phyloP scores from a whole-genome alignment of 2,329 filamentous ascomycete species.

The Penicillium expansum region DNA sequence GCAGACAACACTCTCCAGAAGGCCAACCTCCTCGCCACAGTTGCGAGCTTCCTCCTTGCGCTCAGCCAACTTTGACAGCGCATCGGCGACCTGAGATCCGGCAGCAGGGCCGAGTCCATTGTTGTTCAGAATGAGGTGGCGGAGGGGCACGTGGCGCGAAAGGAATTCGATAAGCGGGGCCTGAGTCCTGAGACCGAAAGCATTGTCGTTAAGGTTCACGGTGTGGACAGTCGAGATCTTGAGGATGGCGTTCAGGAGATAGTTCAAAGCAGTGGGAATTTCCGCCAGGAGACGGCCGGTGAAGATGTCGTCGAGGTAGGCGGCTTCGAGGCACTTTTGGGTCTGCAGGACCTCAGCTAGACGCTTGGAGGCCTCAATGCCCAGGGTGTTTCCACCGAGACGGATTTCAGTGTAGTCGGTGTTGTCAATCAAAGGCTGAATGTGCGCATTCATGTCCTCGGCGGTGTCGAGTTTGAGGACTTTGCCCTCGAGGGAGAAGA shows the following conservation, averaged over 20 bases:
- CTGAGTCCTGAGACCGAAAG: constrained; percentile 93
- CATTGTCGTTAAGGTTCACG: constrained; percentile 95
- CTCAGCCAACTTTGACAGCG: constrained; percentile 74
- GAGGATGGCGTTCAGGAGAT: constrained; percentile 80
- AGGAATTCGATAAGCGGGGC: constrained; percentile 91
- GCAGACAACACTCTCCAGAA: constrained; percentile 95
- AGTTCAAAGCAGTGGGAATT: constrained; percentile 84
- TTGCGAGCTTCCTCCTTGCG: constrained; percentile 72
- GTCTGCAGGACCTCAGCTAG: constrained; percentile 79
- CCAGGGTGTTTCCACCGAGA: constrained; percentile 87
- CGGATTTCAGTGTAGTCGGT: constrained; percentile 74
- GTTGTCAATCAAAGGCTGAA: constrained; percentile 69
- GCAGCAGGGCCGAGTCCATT: constrained; percentile 93
- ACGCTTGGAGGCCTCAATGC: constrained; percentile 80
- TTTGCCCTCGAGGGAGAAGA: constrained; percentile 87
- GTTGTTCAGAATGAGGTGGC: constrained; percentile 96
- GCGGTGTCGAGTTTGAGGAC: constrained; percentile 89
- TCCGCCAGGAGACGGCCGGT: constrained; percentile 89
- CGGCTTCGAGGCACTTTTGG: constrained; percentile 76
- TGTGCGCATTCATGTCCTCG: constrained; percentile 79
- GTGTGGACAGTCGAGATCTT: constrained; percentile 83
- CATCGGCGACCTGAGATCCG: constrained; percentile 83
- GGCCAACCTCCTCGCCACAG: constrained; percentile 66
- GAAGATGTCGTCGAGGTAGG: constrained; percentile 96
- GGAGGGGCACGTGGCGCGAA: constrained; percentile 79